Evolutionary conservation across 306 rosid species (phyloP), one percentile per base, ranked within the genome.

Genomic region (Erythrophleum fordii): DNA sequence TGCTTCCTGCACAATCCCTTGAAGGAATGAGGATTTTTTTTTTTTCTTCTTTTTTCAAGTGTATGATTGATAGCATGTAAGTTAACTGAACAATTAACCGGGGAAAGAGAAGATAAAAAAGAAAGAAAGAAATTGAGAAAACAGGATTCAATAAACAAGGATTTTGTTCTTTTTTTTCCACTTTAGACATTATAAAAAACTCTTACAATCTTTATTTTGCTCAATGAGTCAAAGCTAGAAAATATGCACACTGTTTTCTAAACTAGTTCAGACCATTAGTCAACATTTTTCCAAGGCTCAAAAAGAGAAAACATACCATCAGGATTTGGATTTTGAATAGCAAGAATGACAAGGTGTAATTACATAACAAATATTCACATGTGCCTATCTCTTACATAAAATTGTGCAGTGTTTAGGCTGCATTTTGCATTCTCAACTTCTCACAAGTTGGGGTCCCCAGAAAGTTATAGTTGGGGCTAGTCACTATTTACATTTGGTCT

Each of bases 1-100:
- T 56, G 65, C 83, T 51, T 3, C 68, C 81, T 83, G 65, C 31
- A 83, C 66, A 69, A 65, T 39, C 49, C 52, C 58, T 37, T 11
- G 5, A 42, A 25, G 29, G 46, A 67, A 66, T 84, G 68, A 41
- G 81, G 64, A 83, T 41, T 58, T 39, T 23, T 35, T 14, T 31
- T 31, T 31, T 1, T n/a, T n/a, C n/a, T n/a, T n/a, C n/a, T n/a
- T n/a, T n/a, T n/a, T n/a, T n/a, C n/a, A 31, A 31, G 14, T 73
- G 31, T 20, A 39, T n/a, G 22, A 42, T 59, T 67, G 22, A 62
- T 29, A 49, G 61, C 59, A 42, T 42, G 16, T 26, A 75, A 25
- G 56, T 75, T 34, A 20, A 44, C 42, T 60, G 34, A 28, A 44
- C 35, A 23, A 22, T 41, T 75, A 69, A 69, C 55, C 13, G 2